Evolutionary conservation across 164 flowering plant species (phyloP).

Genomic region (Akebia trifoliata): DNA sequence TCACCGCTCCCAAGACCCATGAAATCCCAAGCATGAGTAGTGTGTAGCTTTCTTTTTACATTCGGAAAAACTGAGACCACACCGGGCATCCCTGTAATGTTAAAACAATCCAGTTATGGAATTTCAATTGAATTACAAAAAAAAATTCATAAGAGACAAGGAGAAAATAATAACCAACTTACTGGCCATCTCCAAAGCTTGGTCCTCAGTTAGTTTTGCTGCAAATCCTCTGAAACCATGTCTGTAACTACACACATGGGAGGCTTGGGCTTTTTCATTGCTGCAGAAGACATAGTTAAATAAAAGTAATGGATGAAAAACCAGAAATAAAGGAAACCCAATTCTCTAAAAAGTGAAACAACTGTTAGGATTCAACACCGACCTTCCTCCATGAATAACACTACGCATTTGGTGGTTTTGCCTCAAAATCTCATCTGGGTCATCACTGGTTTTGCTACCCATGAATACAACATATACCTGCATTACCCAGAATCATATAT

Average conservation of each 20-base stretch:
- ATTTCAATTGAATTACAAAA: constrained; percentile 9
- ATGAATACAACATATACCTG: constrained; percentile 73
- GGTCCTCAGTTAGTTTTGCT: constrained; percentile 55
- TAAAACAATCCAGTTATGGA: neutral
- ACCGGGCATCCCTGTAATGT: constrained; percentile 66
- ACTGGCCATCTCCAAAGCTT: constrained; percentile 59
- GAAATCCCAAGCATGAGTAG: constrained; percentile 90
- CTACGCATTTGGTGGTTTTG: constrained; percentile 54
- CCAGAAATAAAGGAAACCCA: neutral
- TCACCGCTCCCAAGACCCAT: constrained; percentile 66
- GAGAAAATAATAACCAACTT: constrained; percentile 4
- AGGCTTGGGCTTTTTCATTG: constrained; percentile 47
- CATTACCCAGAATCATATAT: constrained; percentile 2
- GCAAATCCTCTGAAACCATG: constrained; percentile 83
- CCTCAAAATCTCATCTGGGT: constrained; percentile 45
- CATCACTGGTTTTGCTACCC: constrained; percentile 42
- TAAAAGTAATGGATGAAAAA: neutral
- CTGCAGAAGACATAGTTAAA: constrained; percentile 22
- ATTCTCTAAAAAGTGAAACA: neutral
- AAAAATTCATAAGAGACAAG: neutral
- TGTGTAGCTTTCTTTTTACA: constrained; percentile 50
- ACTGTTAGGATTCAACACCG: neutral
- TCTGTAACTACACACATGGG: constrained; percentile 64
- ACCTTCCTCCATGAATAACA: constrained; percentile 61
- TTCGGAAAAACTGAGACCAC: constrained; percentile 81